Percentiles rank a stretch among this genome's conserved stretches.
These are phyloP conservation scores for Grosmannia clavigera DNA, from an alignment of 2,329 filamentous ascomycete species.

Conservation along the genomic window DNA sequence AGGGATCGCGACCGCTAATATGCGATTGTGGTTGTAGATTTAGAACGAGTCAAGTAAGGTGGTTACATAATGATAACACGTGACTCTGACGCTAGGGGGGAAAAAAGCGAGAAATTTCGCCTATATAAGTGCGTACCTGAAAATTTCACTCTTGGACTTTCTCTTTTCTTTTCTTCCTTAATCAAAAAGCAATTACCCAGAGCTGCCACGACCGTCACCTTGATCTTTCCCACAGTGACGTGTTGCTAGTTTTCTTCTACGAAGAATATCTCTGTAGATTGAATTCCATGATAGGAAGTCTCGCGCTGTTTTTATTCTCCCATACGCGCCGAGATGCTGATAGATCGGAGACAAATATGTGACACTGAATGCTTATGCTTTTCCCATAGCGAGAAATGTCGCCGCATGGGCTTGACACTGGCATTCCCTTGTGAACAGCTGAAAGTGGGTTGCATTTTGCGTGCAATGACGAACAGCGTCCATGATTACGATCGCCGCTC, in stretches of 20 bases:
- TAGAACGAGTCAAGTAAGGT: too few relatives aligned
- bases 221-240: constrained; percentile 43
- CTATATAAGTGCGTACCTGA: background rate
- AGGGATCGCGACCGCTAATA: too few relatives aligned
- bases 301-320: constrained; percentile 32
- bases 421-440: too few relatives aligned
- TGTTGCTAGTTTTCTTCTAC: constrained; percentile 37
- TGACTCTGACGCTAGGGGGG: background rate
- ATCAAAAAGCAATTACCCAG: constrained; percentile 48
- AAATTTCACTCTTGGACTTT: constrained; percentile 9
- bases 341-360: constrained; percentile 42
- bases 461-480: too few relatives aligned
- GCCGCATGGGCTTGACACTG: too few relatives aligned
- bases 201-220: constrained; percentile 53
- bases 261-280: constrained; percentile 36
- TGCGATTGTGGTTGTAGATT: too few relatives aligned
- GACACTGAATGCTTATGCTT: background rate
- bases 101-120: background rate
- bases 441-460: too few relatives aligned
- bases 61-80: background rate
- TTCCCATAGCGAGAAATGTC: background rate
- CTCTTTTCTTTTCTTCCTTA: constrained; percentile 28
- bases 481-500: too few relatives aligned
- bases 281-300: constrained; percentile 53
- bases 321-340: constrained; percentile 45